Percentiles rank a stretch among this genome's conserved stretches.
phyloP scores from a whole-genome alignment of 768 basidiomycete genomes.

The Lanmaoa pseudosensibilis region DNA sequence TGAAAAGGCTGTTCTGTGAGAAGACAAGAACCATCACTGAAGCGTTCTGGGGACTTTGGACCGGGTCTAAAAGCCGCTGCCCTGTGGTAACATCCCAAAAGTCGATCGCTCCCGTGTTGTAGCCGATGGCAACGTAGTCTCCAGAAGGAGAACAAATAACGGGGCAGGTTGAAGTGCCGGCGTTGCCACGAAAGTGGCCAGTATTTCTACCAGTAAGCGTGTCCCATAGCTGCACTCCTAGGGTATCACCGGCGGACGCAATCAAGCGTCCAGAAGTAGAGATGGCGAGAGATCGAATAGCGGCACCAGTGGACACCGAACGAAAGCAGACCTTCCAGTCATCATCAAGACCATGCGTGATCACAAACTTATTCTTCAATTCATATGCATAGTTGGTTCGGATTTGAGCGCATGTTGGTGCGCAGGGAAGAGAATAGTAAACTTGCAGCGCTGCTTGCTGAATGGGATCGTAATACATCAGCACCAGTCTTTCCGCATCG shows the following conservation, averaged over 20 bases:
- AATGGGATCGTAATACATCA: slow-evolving; percentile 23
- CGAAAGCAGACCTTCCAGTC: slow-evolving; percentile 17
- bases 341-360: slow-evolving; percentile 9
- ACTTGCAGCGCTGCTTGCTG: slow-evolving; percentile 18
- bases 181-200: slow-evolving; percentile 11
- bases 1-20: slow-evolving; percentile 5
- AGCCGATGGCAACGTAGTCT: slow-evolving; percentile 14
- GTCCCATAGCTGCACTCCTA: slow-evolving; percentile 36
- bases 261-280: slow-evolving; percentile 19
- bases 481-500: slow-evolving; percentile 20
- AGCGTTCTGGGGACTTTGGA: neutral
- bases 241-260: slow-evolving; percentile 29
- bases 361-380: slow-evolving; percentile 11
- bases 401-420: slow-evolving; percentile 6
- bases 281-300: slow-evolving; percentile 15
- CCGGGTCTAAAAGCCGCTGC: slow-evolving; percentile 6
- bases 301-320: slow-evolving; percentile 7
- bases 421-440: slow-evolving; percentile 14
- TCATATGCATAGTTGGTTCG: slow-evolving; percentile 11
- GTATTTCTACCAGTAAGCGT: slow-evolving; percentile 12
- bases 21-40: slow-evolving; percentile 14
- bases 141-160: slow-evolving; percentile 19
- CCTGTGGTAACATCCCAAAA: slow-evolving; percentile 22
- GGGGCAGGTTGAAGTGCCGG: slow-evolving; percentile 13
- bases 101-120: slow-evolving; percentile 11